phyloP scores from a whole-genome alignment of 169 alveolate genomes.

The Ichthyophthirius multifiliis region DNA sequence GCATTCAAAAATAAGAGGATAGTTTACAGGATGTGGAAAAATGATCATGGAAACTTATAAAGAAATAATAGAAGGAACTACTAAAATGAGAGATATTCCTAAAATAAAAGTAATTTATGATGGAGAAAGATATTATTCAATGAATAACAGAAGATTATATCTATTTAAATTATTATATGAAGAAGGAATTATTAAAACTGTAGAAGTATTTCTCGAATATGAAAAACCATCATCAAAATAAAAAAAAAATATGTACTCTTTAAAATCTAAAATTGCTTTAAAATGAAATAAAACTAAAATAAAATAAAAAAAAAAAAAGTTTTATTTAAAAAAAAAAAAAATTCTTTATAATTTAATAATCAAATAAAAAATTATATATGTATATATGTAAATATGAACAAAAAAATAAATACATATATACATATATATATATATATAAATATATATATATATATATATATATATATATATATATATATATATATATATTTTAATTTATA shows the following conservation, averaged over 20 bases:
- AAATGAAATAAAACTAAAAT: conserved; percentile 1
- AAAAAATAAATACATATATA: too few species aligned
- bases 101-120: neutral
- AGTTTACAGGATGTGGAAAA: neutral
- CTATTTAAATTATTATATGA: neutral
- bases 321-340: too few species aligned
- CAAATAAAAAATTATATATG: too few species aligned
- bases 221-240: neutral
- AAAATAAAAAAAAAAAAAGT: too few species aligned
- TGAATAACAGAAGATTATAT: neutral
- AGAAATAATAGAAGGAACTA: conserved; percentile 1
- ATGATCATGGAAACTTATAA: neutral
- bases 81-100: neutral
- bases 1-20: neutral
- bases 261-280: neutral
- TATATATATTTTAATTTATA: too few species aligned
- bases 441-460: too few species aligned
- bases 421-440: too few species aligned
- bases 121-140: conserved; percentile 1
- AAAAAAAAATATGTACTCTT: neutral
- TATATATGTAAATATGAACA: too few species aligned
- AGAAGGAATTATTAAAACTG: neutral
- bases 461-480: too few species aligned
- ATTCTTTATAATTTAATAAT: too few species aligned
- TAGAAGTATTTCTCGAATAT: neutral